Evolutionary conservation across 768 basidiomycete species (phyloP), one percentile per base, ranked within the genome.

Genomic region (Pulveroboletus frians): DNA sequence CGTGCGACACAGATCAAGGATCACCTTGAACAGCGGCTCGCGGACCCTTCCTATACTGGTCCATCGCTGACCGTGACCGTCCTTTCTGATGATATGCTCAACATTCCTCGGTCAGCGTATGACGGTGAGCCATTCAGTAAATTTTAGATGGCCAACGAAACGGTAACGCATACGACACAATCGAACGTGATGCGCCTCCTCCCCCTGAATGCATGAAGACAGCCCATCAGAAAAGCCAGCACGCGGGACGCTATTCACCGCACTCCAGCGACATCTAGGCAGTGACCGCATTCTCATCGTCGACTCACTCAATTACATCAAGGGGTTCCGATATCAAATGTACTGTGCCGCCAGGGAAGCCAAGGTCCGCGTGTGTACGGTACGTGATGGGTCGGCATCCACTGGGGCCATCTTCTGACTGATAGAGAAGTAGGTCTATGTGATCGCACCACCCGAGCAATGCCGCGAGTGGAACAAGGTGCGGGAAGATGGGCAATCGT

Each of bases 291-390:
- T 97, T 59, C 76, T 96, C 50, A 88, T 99, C 56, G 77, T 93
- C 52, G 96, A 99, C 62, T 81, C 85, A 13, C 77, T 88, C 57
- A 98, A 98, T 63, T 97, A 99, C 69, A 98, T 98, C 76, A 98
- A 99, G 66, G 95, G 95, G 10, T 96, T 92, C 64, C 83, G 96
- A 27, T 99, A 99, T 68, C 96, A 99, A 67, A 84, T 99, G 72
- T 96, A 97, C 64, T 97, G 95, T 62, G 90, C 91, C 1, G 94
- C 93, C 5, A 74, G 92, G 44, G 96, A 99, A 63, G 77, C 84
- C 56, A 87, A 85, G 57, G 74, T 92, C 23, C 75, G 94, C 30
- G 81, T 87, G 5, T 92, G 88, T 67, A 97, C 96, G 39, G 94
- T 96, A 57, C 58, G 81, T 73, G 58, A 14, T 6, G 7, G 20